Conservation (phyloP, 805 yeast genomes). For the Myxozyma geophila region DNA sequence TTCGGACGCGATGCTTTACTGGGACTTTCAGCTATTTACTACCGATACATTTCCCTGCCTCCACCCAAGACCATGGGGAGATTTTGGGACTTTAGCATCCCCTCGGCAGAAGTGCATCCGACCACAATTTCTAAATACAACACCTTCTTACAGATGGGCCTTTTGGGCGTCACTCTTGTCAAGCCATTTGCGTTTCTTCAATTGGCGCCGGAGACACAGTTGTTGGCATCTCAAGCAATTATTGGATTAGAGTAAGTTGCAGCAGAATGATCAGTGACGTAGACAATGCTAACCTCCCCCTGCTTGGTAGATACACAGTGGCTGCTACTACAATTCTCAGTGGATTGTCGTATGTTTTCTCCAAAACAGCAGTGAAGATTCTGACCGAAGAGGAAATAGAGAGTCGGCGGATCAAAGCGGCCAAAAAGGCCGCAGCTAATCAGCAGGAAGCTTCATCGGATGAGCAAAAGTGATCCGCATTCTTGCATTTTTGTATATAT, state of each 20-base stretch:
- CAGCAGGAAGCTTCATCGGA: too few species aligned
- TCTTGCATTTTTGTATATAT: background rate
- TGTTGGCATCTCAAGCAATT: constrained; percentile 37
- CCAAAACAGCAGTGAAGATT: constrained; percentile 69
- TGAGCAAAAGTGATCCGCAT: too few species aligned
- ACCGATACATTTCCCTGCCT: constrained; percentile 74
- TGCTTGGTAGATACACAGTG: constrained; percentile 52
- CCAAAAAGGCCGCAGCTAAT: constrained; percentile 21
- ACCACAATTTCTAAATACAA: constrained; percentile 67
- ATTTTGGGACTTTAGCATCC: constrained; percentile 78
- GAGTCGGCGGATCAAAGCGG: constrained; percentile 40
- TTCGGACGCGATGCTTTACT: constrained; percentile 82
- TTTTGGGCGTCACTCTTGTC: constrained; percentile 67
- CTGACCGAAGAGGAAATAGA: constrained; percentile 41
- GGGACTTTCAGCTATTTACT: constrained; percentile 70
- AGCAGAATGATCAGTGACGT: background rate
- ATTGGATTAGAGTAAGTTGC: constrained; percentile 29
- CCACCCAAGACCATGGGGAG: constrained; percentile 72
- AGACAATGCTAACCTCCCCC: background rate
- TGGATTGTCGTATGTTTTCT: constrained; percentile 76
- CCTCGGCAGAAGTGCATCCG: constrained; percentile 86
- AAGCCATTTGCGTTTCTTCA: constrained; percentile 55
- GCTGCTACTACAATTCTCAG: constrained; percentile 75
- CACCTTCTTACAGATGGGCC: constrained; percentile 91
- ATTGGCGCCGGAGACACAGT: constrained; percentile 44